Evolutionary conservation across 148 eudicot genomes (phyloP).

Genomic region (Vaccinium macrocarpon): DNA sequence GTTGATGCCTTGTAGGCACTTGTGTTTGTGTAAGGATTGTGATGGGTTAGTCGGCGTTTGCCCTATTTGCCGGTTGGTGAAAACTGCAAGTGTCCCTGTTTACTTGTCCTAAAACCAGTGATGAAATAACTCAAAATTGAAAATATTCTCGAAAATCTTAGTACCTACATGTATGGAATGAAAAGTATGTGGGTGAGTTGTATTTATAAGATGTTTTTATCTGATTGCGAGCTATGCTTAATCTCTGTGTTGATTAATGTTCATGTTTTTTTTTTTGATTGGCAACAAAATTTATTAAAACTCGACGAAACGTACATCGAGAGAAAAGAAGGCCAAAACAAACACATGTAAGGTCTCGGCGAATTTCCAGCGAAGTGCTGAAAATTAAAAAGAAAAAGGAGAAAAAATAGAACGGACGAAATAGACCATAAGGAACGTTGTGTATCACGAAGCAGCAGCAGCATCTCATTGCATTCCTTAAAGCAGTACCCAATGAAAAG

Average conservation of each 20-base stretch:
- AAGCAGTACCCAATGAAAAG: no score
- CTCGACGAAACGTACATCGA: no score
- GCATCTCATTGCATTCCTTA: no score
- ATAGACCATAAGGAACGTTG: no score
- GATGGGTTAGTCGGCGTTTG: slow-evolving; percentile 22
- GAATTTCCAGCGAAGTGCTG: no score
- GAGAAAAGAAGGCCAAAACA: no score
- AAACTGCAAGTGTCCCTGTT: slow-evolving; percentile 23
- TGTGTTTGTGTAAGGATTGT: slow-evolving; percentile 24
- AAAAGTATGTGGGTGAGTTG: neutral
- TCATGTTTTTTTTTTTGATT: neutral
- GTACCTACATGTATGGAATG: neutral
- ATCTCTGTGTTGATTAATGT: neutral
- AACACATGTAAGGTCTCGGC: no score
- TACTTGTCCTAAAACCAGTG: slow-evolving; percentile 11
- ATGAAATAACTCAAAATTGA: slow-evolving; percentile 7
- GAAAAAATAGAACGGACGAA: no score
- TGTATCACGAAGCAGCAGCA: no score
- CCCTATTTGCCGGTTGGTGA: slow-evolving; percentile 18
- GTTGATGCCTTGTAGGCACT: slow-evolving; percentile 26
- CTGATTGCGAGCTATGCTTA: neutral
- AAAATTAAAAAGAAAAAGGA: no score
- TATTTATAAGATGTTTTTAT: neutral
- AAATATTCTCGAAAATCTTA: neutral
- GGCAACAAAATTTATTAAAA: no score